phyloP scores from a whole-genome alignment of 768 basidiomycete genomes.

The Naematelia encephala region DNA sequence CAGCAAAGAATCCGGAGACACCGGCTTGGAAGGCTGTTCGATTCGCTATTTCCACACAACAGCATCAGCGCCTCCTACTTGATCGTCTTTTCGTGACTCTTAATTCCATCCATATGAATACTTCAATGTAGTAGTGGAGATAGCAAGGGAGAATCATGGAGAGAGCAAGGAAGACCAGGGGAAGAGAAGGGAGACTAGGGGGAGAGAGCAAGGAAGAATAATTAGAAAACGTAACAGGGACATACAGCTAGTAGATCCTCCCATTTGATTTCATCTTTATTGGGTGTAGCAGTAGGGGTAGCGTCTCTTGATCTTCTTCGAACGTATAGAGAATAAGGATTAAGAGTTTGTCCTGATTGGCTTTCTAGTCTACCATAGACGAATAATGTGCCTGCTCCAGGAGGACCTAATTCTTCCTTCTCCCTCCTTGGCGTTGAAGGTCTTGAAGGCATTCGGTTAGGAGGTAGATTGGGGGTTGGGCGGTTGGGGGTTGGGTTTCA shows the following conservation, averaged over 20 bases:
- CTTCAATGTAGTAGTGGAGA: too few species aligned
- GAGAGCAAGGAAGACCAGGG: too few species aligned
- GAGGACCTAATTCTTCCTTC: slow-evolving; percentile 20
- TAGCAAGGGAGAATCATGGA: too few species aligned
- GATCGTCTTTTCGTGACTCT: too few species aligned
- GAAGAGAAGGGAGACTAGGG: too few species aligned
- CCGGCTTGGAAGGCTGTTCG: slow-evolving; percentile 18
- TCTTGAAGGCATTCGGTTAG: neutral
- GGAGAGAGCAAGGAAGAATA: too few species aligned
- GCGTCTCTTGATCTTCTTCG: neutral
- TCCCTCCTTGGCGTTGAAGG: neutral
- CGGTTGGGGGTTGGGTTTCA: too few species aligned
- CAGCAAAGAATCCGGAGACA: slow-evolving; percentile 49
- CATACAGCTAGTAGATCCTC: neutral
- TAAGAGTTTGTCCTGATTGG: neutral
- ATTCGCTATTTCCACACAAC: too few species aligned
- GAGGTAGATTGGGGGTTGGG: too few species aligned
- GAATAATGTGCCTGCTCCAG: slow-evolving; percentile 35
- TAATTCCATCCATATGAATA: too few species aligned
- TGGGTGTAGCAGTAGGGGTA: slow-evolving; percentile 1
- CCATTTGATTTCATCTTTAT: neutral
- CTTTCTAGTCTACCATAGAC: slow-evolving; percentile 15
- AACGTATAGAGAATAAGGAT: neutral
- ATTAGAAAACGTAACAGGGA: too few species aligned
- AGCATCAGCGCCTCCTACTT: too few species aligned